These are phyloP conservation scores for Hibiscus tridactylites DNA, from an alignment of 345 rosid genomes.

Conservation along the genomic window DNA sequence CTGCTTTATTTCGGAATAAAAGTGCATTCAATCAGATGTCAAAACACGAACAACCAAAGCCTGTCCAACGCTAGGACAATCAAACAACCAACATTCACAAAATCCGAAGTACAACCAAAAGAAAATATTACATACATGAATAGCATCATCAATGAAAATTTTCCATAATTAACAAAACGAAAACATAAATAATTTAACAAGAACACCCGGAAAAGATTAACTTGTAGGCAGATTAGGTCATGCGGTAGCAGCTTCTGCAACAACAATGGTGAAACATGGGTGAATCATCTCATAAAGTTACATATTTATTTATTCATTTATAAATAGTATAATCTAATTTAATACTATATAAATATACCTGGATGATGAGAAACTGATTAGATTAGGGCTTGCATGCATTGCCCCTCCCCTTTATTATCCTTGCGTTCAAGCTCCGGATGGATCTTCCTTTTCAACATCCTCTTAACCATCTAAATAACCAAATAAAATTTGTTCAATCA, in stretches of 20 bases:
- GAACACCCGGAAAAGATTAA: neutral
- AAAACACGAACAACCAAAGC: conserved; percentile 4
- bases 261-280: neutral
- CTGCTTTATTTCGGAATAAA: neutral
- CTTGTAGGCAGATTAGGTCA: conserved; percentile 7
- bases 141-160: neutral
- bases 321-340: too few species aligned
- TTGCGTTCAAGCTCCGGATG: conserved; percentile 67
- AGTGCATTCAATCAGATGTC: neutral
- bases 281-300: neutral
- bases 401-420: conserved; percentile 18
- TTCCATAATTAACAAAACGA: neutral
- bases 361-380: conserved; percentile 27
- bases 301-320: too few species aligned
- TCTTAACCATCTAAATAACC: conserved; percentile 52
- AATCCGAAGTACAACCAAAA: neutral
- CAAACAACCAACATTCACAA: neutral
- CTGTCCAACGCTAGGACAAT: neutral
- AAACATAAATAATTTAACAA: neutral
- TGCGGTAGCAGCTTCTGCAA: conserved; percentile 19
- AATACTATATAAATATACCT: conserved; percentile 17
- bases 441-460: conserved; percentile 80
- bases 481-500: neutral
- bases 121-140: conserved; percentile 7
- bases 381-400: conserved; percentile 16